Evolutionary conservation across 2,329 filamentous ascomycete species (phyloP), one percentile per base, ranked within the genome.

Genomic region (Trichoderma atrobrunneum): DNA sequence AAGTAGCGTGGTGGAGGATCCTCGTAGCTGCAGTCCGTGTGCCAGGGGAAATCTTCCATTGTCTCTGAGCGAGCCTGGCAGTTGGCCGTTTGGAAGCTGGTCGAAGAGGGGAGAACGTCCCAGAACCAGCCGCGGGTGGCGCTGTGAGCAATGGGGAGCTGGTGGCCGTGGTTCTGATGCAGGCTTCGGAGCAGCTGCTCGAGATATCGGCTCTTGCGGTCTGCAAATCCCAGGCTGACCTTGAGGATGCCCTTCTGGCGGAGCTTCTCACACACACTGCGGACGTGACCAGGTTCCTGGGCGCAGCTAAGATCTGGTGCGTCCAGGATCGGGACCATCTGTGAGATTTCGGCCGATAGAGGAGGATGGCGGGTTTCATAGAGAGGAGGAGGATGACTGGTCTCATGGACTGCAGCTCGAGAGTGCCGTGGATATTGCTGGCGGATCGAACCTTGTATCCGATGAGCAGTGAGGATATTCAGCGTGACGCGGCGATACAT

Each of bases 21-120:
- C 62, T 84, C 83, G 61, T 84, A 84, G 73, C 81, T 83, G 74
- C 83, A 84, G 62, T 84, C 83, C 0, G 81, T 84, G 61, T 84
- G 83, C 83, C 83, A 85, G 0, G 83, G 80, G 32, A 84, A 85
- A 1, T 81, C 75, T 0, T 79, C 72, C 81, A 82, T 84, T 0
- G 83, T 85, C 72, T 85, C 83, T 0, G 81, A 83, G 0, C 82
- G 77, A 0, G 82, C 83, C 21, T 79, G 81, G 30, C 81, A 77
- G 21, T 75, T 74, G 18, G 70, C 75, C 48, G 78, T 76, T 57
- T 82, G 79, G 62, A 78, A 80, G 28, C 32, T 76, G 14, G 59
- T 70, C 11, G 70, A 60, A 54, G 74, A 78, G 3, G 81, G 83
- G 1, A 80, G 79, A 3, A 84, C 78, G 59, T 84, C 83, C 83